These are phyloP conservation scores for Colletotrichum cereale DNA, from an alignment of 2,329 filamentous ascomycete species.

Conservation along the genomic window DNA sequence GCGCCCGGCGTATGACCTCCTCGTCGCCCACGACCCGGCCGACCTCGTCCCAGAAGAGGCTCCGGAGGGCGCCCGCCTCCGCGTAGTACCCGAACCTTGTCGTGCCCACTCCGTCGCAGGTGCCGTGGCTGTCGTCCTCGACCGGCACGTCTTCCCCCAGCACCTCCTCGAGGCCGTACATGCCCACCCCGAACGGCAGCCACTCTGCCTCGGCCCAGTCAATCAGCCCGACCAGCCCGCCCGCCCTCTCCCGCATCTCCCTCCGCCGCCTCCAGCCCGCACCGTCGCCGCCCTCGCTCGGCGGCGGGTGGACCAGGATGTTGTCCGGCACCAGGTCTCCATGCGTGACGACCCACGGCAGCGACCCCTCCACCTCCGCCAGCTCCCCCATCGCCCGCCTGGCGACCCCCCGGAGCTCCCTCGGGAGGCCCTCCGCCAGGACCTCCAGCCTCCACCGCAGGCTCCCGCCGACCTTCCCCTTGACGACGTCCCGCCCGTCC, in stretches of 20 bases:
- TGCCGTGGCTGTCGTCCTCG: background rate
- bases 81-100: slow-evolving; percentile 59
- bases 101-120: background rate
- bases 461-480: slow-evolving; percentile 55
- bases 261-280: background rate
- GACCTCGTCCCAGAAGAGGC: slow-evolving; percentile 62
- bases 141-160: slow-evolving; percentile 58
- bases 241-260: slow-evolving; percentile 45
- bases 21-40: slow-evolving; percentile 49
- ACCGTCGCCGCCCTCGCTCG: background rate
- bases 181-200: slow-evolving; percentile 69
- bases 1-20: slow-evolving; percentile 50
- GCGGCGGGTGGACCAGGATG: slow-evolving; percentile 61
- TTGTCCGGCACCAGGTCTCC: slow-evolving; percentile 71
- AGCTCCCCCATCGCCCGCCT: slow-evolving; percentile 46
- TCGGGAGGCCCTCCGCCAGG: slow-evolving; percentile 53
- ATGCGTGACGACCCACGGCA: slow-evolving; percentile 70
- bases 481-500: slow-evolving; percentile 33
- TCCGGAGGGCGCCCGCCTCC: slow-evolving; percentile 57
- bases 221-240: slow-evolving; percentile 64
- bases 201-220: slow-evolving; percentile 76
- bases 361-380: slow-evolving; percentile 50
- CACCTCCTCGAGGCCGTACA: slow-evolving; percentile 72
- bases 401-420: slow-evolving; percentile 45
- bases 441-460: slow-evolving; percentile 54